A percentile compares a stretch with the other conserved stretches of the same genome.
These are phyloP conservation scores for Fusarium protoensiforme DNA, from an alignment of 2,329 filamentous ascomycete genomes.

Conservation along the genomic window DNA sequence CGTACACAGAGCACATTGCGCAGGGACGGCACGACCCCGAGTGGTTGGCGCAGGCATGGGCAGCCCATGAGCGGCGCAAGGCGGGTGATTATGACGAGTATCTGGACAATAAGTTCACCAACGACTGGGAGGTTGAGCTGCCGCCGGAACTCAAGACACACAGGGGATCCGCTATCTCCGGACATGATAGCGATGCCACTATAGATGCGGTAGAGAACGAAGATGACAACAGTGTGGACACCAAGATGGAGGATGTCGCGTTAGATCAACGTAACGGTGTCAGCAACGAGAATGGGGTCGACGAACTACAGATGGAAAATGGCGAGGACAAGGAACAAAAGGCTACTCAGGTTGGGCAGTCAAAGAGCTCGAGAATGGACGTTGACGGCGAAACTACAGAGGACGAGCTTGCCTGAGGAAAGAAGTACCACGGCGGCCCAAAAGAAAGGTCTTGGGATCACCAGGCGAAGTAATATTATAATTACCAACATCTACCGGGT, in stretches of 20 bases:
- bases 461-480: not conserved
- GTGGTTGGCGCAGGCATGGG: conserved; percentile 65
- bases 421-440: not conserved
- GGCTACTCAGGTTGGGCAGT: not conserved
- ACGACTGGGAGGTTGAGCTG: conserved; percentile 59
- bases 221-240: not conserved
- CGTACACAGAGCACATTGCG: conserved; percentile 58
- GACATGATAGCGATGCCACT: conserved; percentile 13
- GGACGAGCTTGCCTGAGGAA: conserved; percentile 6
- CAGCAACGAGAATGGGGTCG: not conserved
- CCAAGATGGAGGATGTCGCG: conserved; percentile 2
- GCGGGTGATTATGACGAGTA: conserved; percentile 63
- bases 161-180: not conserved
- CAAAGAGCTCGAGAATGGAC: conserved; percentile 16
- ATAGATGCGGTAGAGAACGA: conserved; percentile 21
- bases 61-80: conserved; percentile 60
- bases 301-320: not conserved
- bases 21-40: conserved; percentile 62
- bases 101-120: conserved; percentile 56
- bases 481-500: not conserved
- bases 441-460: not conserved
- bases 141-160: conserved; percentile 47
- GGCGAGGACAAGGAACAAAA: not conserved
- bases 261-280: not conserved
- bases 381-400: conserved; percentile 17